Conservation (phyloP, 139 green algal species). For the Raphidocelis subcapitata region DNA sequence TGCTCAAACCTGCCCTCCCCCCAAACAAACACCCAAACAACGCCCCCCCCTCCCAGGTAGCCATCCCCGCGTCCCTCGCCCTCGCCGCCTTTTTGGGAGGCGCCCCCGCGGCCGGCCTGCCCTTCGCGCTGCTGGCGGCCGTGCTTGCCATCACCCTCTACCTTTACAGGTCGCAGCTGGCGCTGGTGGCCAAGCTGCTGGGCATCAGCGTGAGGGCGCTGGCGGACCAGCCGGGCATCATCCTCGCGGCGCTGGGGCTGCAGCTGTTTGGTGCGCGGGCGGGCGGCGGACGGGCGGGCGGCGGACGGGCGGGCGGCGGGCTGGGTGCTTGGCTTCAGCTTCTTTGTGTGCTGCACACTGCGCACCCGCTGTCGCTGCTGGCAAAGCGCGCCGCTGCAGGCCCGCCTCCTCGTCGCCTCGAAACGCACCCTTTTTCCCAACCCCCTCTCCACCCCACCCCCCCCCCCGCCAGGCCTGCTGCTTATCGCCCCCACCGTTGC, state of each 20-base stretch:
- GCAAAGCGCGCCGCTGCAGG: background rate
- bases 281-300: background rate
- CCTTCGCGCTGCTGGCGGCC: slow-evolving; percentile 2
- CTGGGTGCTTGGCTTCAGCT: too few species aligned
- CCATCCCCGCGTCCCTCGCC: slow-evolving; percentile 7
- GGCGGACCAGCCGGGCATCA: slow-evolving; percentile 41
- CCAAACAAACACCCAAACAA: too few species aligned
- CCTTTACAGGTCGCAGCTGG: slow-evolving; percentile 55
- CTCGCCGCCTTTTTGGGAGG: background rate
- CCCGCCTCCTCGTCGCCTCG: background rate
- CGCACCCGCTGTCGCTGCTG: background rate
- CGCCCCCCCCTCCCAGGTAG: slow-evolving; percentile 1
- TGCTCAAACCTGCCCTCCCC: too few species aligned
- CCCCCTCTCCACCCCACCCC: too few species aligned
- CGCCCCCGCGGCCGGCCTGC: background rate
- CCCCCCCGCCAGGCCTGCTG: slow-evolving; percentile 8
- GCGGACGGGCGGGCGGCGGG: background rate
- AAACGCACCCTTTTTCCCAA: too few species aligned
- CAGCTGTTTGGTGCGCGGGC: slow-evolving; percentile 22
- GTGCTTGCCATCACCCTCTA: slow-evolving; percentile 28
- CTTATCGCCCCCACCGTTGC: background rate
- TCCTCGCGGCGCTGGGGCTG: slow-evolving; percentile 30
- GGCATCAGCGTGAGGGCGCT: slow-evolving; percentile 43
- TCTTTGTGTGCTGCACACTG: background rate
- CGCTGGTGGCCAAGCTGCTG: slow-evolving; percentile 50